These are phyloP conservation scores for Wallacemonas sp. DNA, from an alignment of 208 protist genomes.

Conservation along the genomic window DNA sequence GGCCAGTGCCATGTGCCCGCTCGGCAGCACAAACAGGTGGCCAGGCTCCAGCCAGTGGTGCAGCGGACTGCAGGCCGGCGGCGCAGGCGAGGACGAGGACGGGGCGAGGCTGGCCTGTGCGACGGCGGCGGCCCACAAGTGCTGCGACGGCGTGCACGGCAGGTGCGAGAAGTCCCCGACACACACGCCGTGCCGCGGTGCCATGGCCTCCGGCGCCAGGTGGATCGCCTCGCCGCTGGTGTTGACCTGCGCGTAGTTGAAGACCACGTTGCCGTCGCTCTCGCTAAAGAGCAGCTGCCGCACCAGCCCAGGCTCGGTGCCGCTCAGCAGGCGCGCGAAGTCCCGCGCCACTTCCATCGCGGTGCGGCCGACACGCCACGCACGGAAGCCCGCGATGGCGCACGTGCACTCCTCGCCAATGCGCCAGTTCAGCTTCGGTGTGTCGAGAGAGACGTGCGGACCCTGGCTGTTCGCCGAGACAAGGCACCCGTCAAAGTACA, in stretches of 20 bases:
- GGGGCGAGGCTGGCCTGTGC: neutral
- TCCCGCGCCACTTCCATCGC: slow-evolving; percentile 77
- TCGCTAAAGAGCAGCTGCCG: slow-evolving; percentile 86
- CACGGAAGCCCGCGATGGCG: slow-evolving; percentile 74
- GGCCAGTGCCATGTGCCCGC: slow-evolving; percentile 20
- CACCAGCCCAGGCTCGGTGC: slow-evolving; percentile 76
- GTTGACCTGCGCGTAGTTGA: slow-evolving; percentile 60
- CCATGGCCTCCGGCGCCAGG: slow-evolving; percentile 16
- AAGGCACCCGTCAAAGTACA: slow-evolving; percentile 82
- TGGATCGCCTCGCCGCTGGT: slow-evolving; percentile 12
- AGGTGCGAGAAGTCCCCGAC: slow-evolving; percentile 49
- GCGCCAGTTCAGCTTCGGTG: slow-evolving; percentile 79
- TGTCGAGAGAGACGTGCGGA: slow-evolving; percentile 73
- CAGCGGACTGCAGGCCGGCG: slow-evolving; percentile 25
- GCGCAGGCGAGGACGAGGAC: neutral
- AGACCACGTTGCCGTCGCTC: slow-evolving; percentile 77
- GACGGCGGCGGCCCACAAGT: neutral
- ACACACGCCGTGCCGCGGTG: slow-evolving; percentile 60
- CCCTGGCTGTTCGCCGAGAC: slow-evolving; percentile 67
- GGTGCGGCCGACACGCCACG: slow-evolving; percentile 71
- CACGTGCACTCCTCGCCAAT: slow-evolving; percentile 77
- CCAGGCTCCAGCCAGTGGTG: slow-evolving; percentile 51
- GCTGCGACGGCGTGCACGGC: slow-evolving; percentile 22
- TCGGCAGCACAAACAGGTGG: slow-evolving; percentile 11
- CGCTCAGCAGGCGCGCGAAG: slow-evolving; percentile 56